These are phyloP conservation scores for Tinospora cordifolia DNA, from an alignment of 164 flowering plant species.

Conservation along the genomic window DNA sequence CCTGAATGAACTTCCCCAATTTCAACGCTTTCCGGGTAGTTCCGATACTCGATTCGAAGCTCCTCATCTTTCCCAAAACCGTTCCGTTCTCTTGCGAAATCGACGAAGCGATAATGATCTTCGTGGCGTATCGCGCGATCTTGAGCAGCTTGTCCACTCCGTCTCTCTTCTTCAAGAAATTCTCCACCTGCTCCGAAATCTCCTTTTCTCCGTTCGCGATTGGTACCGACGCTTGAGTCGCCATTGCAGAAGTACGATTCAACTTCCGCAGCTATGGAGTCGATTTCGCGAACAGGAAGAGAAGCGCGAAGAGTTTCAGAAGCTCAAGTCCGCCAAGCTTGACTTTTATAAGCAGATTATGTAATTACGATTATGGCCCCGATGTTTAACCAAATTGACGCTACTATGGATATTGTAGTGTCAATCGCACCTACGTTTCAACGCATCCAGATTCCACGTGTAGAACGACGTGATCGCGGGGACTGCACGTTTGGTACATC, in stretches of 20 bases:
- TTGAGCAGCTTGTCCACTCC: constrained; percentile 96
- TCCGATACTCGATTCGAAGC: constrained; percentile 85
- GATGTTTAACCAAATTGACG: too few relatives aligned
- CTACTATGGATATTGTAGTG: not conserved
- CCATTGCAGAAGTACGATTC: constrained; percentile 9
- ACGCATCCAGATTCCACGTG: not conserved
- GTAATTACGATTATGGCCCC: not conserved
- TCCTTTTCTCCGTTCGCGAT: constrained; percentile 16
- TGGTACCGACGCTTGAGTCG: not conserved
- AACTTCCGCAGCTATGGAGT: constrained; percentile 3
- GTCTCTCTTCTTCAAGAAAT: constrained; percentile 75
- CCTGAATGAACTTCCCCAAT: constrained; percentile 86
- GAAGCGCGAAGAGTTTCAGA: not conserved
- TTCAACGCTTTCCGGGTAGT: constrained; percentile 87
- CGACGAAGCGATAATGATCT: constrained; percentile 70
- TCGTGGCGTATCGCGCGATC: constrained; percentile 84
- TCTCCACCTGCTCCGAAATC: constrained; percentile 68
- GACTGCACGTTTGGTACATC: not conserved
- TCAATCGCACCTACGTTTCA: not conserved
- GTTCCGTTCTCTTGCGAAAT: constrained; percentile 28
- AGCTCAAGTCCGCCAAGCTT: not conserved
- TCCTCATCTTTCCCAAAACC: constrained; percentile 38
- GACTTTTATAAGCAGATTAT: not conserved
- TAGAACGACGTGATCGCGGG: not conserved
- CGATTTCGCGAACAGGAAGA: not conserved